Evolutionary conservation across 2,329 filamentous ascomycete genomes (phyloP), one percentile per base, ranked within the genome.

Genomic region (Aspergillus sp.): DNA sequence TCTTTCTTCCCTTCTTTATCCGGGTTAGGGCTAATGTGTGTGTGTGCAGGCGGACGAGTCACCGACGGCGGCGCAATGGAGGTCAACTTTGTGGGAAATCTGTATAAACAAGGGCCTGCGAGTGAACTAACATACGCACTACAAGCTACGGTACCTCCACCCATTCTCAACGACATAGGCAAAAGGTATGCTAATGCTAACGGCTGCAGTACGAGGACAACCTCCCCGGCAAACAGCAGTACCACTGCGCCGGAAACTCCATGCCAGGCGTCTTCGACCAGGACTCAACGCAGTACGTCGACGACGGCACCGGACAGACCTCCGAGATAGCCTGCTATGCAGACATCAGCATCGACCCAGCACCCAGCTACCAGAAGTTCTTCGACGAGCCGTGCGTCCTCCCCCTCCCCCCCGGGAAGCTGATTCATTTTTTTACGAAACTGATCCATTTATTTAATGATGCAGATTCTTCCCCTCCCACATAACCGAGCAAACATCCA

Each of bases 41-140:
- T n/a, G n/a, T 15, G 22, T 20, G 17, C 17, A 59, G 57, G 57
- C 6, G 48, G 48, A 4, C 49, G 57, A 20, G 57, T 57, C 17
- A 59, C 57, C 0, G 57, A 59, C 32, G 57, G 49, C 5, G 57
- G 57, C 49, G 57, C 54, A 4, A 59, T 45, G 50, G 54, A 59
- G 26, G 57, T 57, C 39, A 59, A 59, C 45, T 59, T 57, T 18
- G 54, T 59, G 3, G 54, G 54, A 3, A 57, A 57, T 22, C 45
- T 59, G 3, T 59, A 59, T 42, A 59, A 59, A 5, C 57, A 59
- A 15, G 54, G 54, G 0, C 49, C 54, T 2, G 57, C 54, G 0
- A 59, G 57, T 18, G 34, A 54, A 1, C 39, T 59, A 1, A 56
- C 48, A 1, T 57, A 59, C 24, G 45, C 45, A 5, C 44, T 59